phyloP scores from a whole-genome alignment of 345 rosid species.

The Hypericum androsaemum region DNA sequence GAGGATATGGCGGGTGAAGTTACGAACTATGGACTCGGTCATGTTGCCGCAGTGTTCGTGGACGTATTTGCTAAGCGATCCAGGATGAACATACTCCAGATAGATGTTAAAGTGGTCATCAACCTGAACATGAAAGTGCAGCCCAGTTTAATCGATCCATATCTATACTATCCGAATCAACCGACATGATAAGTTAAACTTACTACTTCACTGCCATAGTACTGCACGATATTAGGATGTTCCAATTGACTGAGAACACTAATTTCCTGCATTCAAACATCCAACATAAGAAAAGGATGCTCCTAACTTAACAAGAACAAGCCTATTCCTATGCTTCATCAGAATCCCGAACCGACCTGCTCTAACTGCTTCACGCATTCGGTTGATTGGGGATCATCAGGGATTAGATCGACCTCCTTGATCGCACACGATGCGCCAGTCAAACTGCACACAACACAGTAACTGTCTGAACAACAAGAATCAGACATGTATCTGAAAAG shows the following conservation, averaged over 20 bases:
- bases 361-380: conserved; percentile 62
- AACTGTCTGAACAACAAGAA: neutral
- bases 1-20: conserved; percentile 65
- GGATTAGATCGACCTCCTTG: conserved; percentile 51
- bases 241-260: conserved; percentile 32
- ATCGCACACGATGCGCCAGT: conserved; percentile 75
- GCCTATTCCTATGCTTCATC: no score
- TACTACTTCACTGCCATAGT: conserved; percentile 63
- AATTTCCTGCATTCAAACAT: conserved; percentile 42
- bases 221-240: conserved; percentile 68
- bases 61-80: conserved; percentile 48
- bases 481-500: neutral
- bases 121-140: conserved; percentile 28
- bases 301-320: neutral
- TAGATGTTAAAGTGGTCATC: conserved; percentile 56
- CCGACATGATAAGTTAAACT: conserved; percentile 7
- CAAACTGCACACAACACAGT: conserved; percentile 25
- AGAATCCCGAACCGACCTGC: conserved; percentile 33
- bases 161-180: conserved; percentile 4
- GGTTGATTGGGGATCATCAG: conserved; percentile 50
- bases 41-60: conserved; percentile 47
- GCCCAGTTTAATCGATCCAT: conserved; percentile 8
- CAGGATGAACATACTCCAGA: conserved; percentile 60
- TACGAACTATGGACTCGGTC: conserved; percentile 56
- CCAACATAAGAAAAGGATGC: conserved; percentile 3